A percentile compares a stretch with the other conserved stretches of the same genome.
These are phyloP conservation scores for Xylaria nigripes DNA, from an alignment of 495 filamentous ascomycete genomes.

Conservation along the genomic window DNA sequence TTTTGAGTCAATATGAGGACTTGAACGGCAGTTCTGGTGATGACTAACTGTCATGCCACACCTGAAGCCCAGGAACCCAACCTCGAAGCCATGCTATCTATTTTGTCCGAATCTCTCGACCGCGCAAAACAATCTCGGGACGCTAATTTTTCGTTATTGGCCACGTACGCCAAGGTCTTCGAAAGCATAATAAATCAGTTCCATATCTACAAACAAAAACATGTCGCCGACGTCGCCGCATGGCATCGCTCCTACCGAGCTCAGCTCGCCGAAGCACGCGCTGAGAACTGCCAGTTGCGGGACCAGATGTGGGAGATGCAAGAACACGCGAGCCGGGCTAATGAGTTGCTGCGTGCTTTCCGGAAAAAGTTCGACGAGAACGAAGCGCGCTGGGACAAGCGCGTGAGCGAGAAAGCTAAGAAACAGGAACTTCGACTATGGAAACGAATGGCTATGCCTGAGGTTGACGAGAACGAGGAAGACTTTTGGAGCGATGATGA, in stretches of 20 bases:
- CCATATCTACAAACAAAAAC: conserved; percentile 46
- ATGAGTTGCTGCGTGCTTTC: conserved; percentile 41
- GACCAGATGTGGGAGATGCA: conserved; percentile 51
- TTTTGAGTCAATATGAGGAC: background rate
- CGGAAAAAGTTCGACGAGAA: conserved; percentile 42
- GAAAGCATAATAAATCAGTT: conserved; percentile 44
- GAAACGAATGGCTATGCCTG: conserved; percentile 49
- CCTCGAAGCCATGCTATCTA: conserved; percentile 43
- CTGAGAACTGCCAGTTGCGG: conserved; percentile 47
- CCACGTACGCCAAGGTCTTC: conserved; percentile 39
- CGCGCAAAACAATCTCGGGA: conserved; percentile 42
- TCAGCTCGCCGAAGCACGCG: conserved; percentile 48
- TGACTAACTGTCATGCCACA: conserved; percentile 4
- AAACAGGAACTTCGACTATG: conserved; percentile 46
- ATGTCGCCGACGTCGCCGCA: conserved; percentile 40
- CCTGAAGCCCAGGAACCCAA: conserved; percentile 39
- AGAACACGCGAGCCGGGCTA: conserved; percentile 41
- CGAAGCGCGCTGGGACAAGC: conserved; percentile 36
- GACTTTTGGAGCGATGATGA: conserved; percentile 49
- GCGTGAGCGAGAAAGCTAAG: conserved; percentile 33
- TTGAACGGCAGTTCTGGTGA: background rate
- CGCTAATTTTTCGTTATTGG: conserved; percentile 44
- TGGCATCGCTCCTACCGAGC: conserved; percentile 51
- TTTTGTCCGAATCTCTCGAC: conserved; percentile 45
- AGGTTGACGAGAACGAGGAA: conserved; percentile 39